Evolutionary conservation across 2,329 filamentous ascomycete genomes (phyloP).

Genomic region (Penicillium sp.): DNA sequence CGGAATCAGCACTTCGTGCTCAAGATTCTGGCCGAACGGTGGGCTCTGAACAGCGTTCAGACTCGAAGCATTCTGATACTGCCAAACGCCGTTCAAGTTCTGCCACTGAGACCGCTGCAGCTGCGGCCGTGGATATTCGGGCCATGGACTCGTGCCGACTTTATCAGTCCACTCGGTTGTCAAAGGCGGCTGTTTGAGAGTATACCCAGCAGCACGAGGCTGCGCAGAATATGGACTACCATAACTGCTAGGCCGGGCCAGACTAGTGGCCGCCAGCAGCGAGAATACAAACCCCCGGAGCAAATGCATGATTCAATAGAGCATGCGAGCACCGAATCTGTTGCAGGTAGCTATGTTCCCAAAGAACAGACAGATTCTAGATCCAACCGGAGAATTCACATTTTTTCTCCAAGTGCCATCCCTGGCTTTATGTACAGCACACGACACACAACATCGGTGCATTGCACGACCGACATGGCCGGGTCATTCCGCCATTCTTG

Average conservation of each 20-base stretch:
- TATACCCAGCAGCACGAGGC: constrained; percentile 32
- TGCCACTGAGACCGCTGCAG: constrained; percentile 49
- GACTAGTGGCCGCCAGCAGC: constrained; percentile 10
- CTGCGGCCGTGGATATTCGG: constrained; percentile 50
- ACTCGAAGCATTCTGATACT: constrained; percentile 42
- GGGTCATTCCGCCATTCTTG: too few species aligned
- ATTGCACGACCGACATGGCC: too few species aligned
- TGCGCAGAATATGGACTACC: constrained; percentile 1
- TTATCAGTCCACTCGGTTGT: constrained; percentile 48
- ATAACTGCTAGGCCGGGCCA: constrained; percentile 11
- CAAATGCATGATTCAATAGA: constrained; percentile 19
- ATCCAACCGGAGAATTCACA: too few species aligned
- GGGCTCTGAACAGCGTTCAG: constrained; percentile 42
- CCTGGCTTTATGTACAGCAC: too few species aligned
- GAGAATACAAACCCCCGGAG: constrained; percentile 11
- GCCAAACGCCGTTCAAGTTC: constrained; percentile 51
- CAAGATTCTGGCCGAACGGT: constrained; percentile 45
- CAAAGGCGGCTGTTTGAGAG: constrained; percentile 41
- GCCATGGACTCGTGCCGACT: constrained; percentile 51
- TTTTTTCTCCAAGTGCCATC: too few species aligned
- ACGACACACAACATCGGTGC: too few species aligned
- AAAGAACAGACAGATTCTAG: too few species aligned
- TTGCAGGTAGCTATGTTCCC: too few species aligned
- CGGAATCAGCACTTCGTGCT: constrained; percentile 50
- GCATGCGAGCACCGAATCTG: too few species aligned